Evolutionary conservation across 257 asterid genomes (phyloP).

Genomic region (Nyctanthes arbortristis): DNA sequence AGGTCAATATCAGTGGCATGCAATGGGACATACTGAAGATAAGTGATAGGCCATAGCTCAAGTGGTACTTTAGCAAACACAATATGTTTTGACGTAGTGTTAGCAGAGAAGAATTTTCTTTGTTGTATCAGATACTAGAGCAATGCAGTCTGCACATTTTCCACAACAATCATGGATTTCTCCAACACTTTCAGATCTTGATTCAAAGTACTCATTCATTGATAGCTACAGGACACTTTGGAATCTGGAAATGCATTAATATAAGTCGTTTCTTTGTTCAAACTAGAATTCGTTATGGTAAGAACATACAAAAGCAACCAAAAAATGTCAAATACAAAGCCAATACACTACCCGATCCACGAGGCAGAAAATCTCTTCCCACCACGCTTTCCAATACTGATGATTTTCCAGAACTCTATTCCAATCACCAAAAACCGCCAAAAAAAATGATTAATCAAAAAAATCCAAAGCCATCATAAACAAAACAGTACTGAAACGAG

Average conservation of each 20-base stretch:
- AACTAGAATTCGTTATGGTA: no score
- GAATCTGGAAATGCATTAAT: neutral
- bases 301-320: constrained; percentile 15
- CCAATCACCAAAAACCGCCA: constrained; percentile 10
- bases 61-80: neutral
- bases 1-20: no score
- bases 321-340: neutral
- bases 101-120: neutral
- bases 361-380: constrained; percentile 96
- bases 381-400: constrained; percentile 97
- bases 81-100: neutral
- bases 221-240: neutral
- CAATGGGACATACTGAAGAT: neutral
- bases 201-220: constrained; percentile 5
- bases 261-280: no score
- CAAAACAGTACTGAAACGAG: neutral
- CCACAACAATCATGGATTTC: neutral
- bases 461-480: neutral
- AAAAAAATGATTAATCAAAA: constrained; percentile 4
- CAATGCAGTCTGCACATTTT: neutral
- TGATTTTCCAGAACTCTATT: constrained; percentile 94
- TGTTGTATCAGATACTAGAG: neutral
- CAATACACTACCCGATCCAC: constrained; percentile 78
- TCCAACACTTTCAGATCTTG: constrained; percentile 1
- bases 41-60: no score